Evolutionary conservation across 441 rosid genomes (phyloP).

Genomic region (Eruca vesicaria): DNA sequence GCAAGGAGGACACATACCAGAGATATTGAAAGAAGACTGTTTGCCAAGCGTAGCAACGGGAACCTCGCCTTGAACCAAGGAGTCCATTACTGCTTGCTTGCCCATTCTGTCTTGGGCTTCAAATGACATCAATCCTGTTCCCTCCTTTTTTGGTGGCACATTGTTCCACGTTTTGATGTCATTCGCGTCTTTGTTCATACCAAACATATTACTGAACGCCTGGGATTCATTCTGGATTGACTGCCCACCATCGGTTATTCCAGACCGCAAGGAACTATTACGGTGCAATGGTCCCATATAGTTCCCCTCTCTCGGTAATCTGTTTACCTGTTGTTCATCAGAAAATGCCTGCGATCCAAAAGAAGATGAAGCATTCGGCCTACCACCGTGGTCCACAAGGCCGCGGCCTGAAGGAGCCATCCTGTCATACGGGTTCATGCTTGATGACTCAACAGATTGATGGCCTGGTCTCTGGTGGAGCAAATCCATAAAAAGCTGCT

Average conservation of each 20-base stretch:
- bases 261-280: slow-evolving; percentile 35
- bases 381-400: slow-evolving; percentile 44
- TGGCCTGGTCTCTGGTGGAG: slow-evolving; percentile 52
- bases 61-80: slow-evolving; percentile 36
- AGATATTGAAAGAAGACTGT: slow-evolving; percentile 48
- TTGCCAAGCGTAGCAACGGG: slow-evolving; percentile 30
- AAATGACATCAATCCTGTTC: slow-evolving; percentile 39
- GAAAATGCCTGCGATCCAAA: slow-evolving; percentile 48
- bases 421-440: slow-evolving; percentile 37
- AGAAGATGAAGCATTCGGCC: slow-evolving; percentile 37
- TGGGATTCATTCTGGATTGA: slow-evolving; percentile 34
- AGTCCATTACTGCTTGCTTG: slow-evolving; percentile 35
- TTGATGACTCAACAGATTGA: slow-evolving; percentile 36
- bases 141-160: slow-evolving; percentile 29
- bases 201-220: slow-evolving; percentile 29
- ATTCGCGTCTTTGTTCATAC: slow-evolving; percentile 34
- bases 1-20: slow-evolving; percentile 34
- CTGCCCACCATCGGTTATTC: slow-evolving; percentile 33
- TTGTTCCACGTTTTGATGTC: slow-evolving; percentile 40
- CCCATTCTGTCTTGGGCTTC: slow-evolving; percentile 46
- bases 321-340: slow-evolving; percentile 46
- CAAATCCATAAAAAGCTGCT: slow-evolving; percentile 54
- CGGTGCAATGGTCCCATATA: slow-evolving; percentile 39
- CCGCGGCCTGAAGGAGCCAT: slow-evolving; percentile 37
- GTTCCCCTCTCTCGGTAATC: slow-evolving; percentile 38